Evolutionary conservation across 2,329 filamentous ascomycete genomes (phyloP), one percentile per base, ranked within the genome.

Genomic region (Fusarium kyushuense): DNA sequence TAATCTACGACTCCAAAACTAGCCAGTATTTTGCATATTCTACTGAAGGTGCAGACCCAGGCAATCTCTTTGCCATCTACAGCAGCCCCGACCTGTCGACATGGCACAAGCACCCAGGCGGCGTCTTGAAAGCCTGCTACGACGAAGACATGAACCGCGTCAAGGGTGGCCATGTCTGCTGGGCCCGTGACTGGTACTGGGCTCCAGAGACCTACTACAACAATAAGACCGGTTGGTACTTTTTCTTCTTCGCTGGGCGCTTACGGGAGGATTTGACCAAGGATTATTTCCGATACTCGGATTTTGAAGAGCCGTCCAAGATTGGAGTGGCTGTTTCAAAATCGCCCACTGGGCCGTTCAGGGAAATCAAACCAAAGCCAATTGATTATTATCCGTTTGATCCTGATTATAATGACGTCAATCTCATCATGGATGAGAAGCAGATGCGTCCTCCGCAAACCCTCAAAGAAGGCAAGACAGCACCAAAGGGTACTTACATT

Each of bases 181-280:
- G 77, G 77, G 76, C 77, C 16, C 70, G 74, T 9, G 77, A 79
- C 48, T 79, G 77, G 77, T 67, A 67, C n/a, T 79, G 77, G 77
- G 77, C 77, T 9, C 77, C 77, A 3, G 77, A 79, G 70, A 77
- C 73, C 6, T 79, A 79, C 54, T 71, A 77, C 67, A 79, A 79
- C 38, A 72, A 76, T 23, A 69, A 72, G 62, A 79, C 77, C 5
- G 77, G 75, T 12, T 79, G 77, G 77, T 79, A 79, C 53, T 79
- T 78, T 41, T 78, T 79, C 68, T 75, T 79, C 70, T 79, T 78
- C 33, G 76, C 77, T 14, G 77, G 74, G 1, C 76, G 77, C 6
- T 61, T 79, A 35, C 76, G 72, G 30, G 71, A 77, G 54, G 74
- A 79, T 41, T 21, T 78, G 52, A 45, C 77, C 12, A 76, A 75